Base-by-base conservation (phyloP, 345 rosid genomes). In the Hirschfeldia incana region DNA sequence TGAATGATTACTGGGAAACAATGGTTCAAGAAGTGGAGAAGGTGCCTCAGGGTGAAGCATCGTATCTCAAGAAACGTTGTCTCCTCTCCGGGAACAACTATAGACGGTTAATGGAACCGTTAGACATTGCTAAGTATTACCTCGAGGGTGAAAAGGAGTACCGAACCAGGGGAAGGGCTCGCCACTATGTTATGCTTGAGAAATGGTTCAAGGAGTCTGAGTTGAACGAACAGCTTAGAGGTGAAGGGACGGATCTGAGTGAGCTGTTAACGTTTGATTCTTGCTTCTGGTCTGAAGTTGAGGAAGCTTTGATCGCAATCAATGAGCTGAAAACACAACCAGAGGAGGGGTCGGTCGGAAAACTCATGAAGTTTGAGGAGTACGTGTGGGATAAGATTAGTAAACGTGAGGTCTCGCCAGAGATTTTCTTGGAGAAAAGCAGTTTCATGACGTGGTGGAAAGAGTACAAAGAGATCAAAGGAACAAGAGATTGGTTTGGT, bases 201-300 rank as follows among this genome's bases (percentile, higher is more conserved):
- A 6, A 85, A 26, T 88, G 92, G 97, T 83, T 73, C 12, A 61
- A 68, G 57, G 7, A 49, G 57, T 5, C 17, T 5, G 0, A 36
- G 39, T 0, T 1, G 9, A 15, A 27, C 0, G 8, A 51, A 6
- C 1, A n/a, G 29, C 27, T 0, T 1, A 57, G 36, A 9, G 2
- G 11, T 3, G 67, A 63, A 34, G 82, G 78, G 34, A 32, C 71
- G 65, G 84, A 82, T 7, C 76, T 85, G 59, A 74, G 77, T 34
- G 65, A 28, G 4, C 70, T 13, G 4, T 13, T 90, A 15, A 89
- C 86, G 0, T 72, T 85, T 34, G 96, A 91, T 85, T 92, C 97
- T 28, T 90, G 94, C 69, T 94, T 94, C 11, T 94, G 98, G 98
- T 90, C 90, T 17, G 74, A 81, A 11, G 98, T 94, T 7, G 98